Evolutionary conservation across 805 yeast species (phyloP).

Genomic region (Zygosaccharomyces siamensis): DNA sequence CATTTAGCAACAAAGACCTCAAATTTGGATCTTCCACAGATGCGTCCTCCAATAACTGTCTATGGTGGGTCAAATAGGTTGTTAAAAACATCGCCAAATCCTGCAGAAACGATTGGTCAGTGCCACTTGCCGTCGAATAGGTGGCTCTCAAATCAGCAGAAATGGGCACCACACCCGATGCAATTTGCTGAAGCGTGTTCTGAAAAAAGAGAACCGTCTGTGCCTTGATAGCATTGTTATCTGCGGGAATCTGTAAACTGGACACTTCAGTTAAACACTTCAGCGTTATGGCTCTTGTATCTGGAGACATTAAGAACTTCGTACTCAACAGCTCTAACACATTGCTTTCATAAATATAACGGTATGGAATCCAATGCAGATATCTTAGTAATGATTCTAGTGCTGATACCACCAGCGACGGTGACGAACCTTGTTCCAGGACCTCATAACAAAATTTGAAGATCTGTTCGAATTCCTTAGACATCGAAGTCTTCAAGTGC

Average conservation of each 20-base stretch:
- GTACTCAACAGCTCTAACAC: slow-evolving; percentile 64
- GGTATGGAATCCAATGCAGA: slow-evolving; percentile 90
- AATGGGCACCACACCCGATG: slow-evolving; percentile 60
- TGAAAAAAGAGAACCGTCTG: slow-evolving; percentile 68
- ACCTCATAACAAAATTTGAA: slow-evolving; percentile 92
- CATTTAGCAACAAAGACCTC: slow-evolving; percentile 57
- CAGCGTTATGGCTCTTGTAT: slow-evolving; percentile 76
- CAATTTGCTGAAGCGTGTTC: slow-evolving; percentile 65
- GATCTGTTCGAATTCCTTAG: slow-evolving; percentile 87
- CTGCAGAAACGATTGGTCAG: slow-evolving; percentile 90
- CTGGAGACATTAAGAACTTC: slow-evolving; percentile 71
- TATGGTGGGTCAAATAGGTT: slow-evolving; percentile 75
- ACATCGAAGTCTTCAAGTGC: slow-evolving; percentile 74
- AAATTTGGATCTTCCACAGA: slow-evolving; percentile 40
- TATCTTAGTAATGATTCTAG: slow-evolving; percentile 76
- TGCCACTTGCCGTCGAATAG: slow-evolving; percentile 68
- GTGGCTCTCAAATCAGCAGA: slow-evolving; percentile 64
- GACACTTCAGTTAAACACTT: slow-evolving; percentile 93
- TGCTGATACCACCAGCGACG: slow-evolving; percentile 80
- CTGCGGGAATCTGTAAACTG: slow-evolving; percentile 53
- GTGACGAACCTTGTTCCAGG: slow-evolving; percentile 79
- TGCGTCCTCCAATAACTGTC: slow-evolving; percentile 52
- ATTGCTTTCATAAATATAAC: slow-evolving; percentile 84
- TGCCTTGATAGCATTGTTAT: slow-evolving; percentile 37
- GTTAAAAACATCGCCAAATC: slow-evolving; percentile 91